Evolutionary conservation across 1,139 yeast species (phyloP), one percentile per base, ranked within the genome.

Genomic region (Barnettozyma hawaiiensis): DNA sequence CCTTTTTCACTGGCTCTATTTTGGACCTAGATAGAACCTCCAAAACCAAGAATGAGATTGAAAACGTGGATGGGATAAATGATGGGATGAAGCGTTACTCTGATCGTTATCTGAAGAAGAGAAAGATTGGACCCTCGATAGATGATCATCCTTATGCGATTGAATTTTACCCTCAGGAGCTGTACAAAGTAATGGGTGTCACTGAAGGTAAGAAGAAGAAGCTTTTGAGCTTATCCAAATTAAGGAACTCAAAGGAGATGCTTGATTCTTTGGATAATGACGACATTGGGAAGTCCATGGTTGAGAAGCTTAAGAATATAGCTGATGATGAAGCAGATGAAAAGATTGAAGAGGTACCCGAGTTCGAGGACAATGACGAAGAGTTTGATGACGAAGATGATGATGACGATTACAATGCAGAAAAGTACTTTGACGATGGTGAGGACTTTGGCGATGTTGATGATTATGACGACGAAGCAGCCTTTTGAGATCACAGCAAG

Each of bases 81-180:
- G 75, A 82, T 58, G 87, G 87, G 0, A 74, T 85, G 33, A 76
- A 79, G 54, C 70, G 95, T 54, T 84, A 83, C 58, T 76, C 89
- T 4, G 95, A 85, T 60, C 72, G 70, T 56, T 85, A 82, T 60
- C 71, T 83, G 52, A 83, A 83, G 58, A 81, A 78, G 49, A 75
- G 85, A 45, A 81, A 76, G 55, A 74, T 81, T n/a, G 92, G 92
- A 1, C 73, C 83, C 44, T 80, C 94, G 4, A 76, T 85, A 15
- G 84, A 82, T 51, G 95, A 85, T 46, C 94, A 86, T 64, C 96
- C 96, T 1, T 87, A 82, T 59, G 74, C 75, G 48, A 54, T 75
- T 22, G 78, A 76, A 44, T 72, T 84, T 49, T 86, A 90, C 62
- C 97, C 97, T 1, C 71, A 69, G 21, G 97, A 92, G 60, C 67